Evolutionary conservation across 768 basidiomycete species (phyloP), one percentile per base, ranked within the genome.

Genomic region (Cystobasidiopsis lactophilus): DNA sequence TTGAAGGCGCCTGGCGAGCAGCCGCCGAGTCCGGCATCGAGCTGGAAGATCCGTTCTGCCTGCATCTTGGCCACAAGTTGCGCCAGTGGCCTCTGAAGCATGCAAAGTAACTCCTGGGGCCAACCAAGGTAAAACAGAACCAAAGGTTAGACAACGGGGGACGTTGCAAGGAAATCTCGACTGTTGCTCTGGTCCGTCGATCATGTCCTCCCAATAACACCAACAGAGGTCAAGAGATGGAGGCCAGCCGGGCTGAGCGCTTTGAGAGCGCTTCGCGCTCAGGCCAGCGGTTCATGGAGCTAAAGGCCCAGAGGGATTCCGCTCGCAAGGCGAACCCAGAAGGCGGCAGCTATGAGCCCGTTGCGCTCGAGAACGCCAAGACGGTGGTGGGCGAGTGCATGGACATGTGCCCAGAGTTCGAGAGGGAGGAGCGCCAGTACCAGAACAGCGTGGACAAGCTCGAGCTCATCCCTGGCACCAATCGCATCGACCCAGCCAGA

Each of bases 401-500:
- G 69, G 80, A 83, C 55, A 93, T 95, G 86, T 95, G 89, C 64
- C 88, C 89, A 2, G 76, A 81, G 39, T 93, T 85, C 62, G 91
- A 96, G 66, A 74, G 83, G 26, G 88, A 91, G 65, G 74, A 85
- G 58, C 74, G 91, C 35, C 85, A 95, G 65, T 74, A 79, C 56
- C 83, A 88, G 64, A 82, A 83, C 64, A 83, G 85, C 59, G 72
- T 95, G 1, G 80, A 82, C 56, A 75, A 78, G 60, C 81, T 79
- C 75, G 88, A 93, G 70, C 77, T 74, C 57, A 84, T 89, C 68
- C 78, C 80, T 18, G 79, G 79, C 11, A 84, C 81, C n/a, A 61
- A 79, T 63, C 73, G 80, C 40, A 79, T 95, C 9, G 79, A 89
- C 62, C 85, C 85, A 57, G 71, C 71, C 38, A 78, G 79, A 48